Percentiles rank a stretch among this genome's conserved stretches.
Evolutionary conservation across 345 rosid species (phyloP).

Genomic region (Lagerstroemia speciosa): DNA sequence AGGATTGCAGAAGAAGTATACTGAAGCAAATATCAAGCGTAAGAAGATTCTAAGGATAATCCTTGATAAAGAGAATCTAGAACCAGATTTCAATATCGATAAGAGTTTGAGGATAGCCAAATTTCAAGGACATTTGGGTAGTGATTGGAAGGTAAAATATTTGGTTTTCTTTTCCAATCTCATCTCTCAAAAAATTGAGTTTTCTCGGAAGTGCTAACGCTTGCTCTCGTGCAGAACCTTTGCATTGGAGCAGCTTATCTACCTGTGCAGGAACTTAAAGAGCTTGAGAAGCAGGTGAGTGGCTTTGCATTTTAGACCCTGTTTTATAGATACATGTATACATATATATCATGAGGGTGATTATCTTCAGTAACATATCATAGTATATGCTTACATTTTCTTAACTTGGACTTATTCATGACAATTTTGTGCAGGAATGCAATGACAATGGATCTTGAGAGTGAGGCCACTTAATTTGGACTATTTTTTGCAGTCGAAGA

Average conservation of each 20-base stretch:
- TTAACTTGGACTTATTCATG: background rate
- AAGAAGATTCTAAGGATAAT: constrained; percentile 74
- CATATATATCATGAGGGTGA: too few relatives aligned
- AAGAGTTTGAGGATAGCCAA: constrained; percentile 58
- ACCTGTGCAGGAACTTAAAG: constrained; percentile 92
- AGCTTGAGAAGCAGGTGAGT: constrained; percentile 62
- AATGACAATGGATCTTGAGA: constrained; percentile 25
- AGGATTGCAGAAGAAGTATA: too few relatives aligned
- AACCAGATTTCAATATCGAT: constrained; percentile 42
- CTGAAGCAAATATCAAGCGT: too few relatives aligned
- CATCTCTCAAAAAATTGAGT: constrained; percentile 6
- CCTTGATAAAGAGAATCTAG: constrained; percentile 62
- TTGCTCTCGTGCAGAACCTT: constrained; percentile 50
- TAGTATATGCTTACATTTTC: background rate
- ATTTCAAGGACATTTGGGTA: constrained; percentile 98
- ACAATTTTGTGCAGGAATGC: constrained; percentile 29
- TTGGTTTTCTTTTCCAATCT: background rate
- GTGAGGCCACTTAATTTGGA: constrained; percentile 62
- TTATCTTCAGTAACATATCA: background rate
- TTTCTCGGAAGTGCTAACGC: constrained; percentile 7
- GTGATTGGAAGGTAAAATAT: constrained; percentile 85
- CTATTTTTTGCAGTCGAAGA: constrained; percentile 72
- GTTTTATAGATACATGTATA: too few relatives aligned
- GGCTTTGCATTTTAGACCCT: too few relatives aligned
- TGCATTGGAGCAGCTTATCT: constrained; percentile 95